A percentile compares a stretch with the other conserved stretches of the same genome.
These are phyloP conservation scores for Diaporthe sp. DNA, from an alignment of 2,329 filamentous ascomycete species.

Conservation along the genomic window DNA sequence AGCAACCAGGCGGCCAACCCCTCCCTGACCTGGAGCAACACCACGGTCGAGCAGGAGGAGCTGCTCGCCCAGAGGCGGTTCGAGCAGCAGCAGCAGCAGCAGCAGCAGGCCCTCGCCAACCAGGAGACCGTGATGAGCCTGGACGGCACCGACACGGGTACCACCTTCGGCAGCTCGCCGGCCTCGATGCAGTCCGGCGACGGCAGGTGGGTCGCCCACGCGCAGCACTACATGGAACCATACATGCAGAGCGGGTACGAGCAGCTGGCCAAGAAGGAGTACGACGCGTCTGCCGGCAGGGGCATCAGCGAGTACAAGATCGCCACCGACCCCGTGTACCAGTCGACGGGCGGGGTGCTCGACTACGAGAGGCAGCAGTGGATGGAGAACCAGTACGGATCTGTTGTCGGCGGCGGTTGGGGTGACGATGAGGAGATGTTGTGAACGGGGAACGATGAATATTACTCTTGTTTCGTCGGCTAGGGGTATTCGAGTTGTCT, in stretches of 20 bases:
- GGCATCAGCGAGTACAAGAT: conserved; percentile 60
- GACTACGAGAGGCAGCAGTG: conserved; percentile 63
- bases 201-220: conserved; percentile 60
- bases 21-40: conserved; percentile 65
- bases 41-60: conserved; percentile 69
- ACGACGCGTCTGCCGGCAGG: conserved; percentile 63
- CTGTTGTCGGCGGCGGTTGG: conserved; percentile 51
- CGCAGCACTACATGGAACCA: conserved; percentile 69
- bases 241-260: conserved; percentile 90
- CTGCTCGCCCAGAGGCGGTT: conserved; percentile 72
- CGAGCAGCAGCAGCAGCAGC: conserved; percentile 63
- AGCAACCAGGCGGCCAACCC: conserved; percentile 67
- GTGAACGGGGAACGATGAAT: not conserved
- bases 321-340: conserved; percentile 79
- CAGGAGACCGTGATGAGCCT: conserved; percentile 61
- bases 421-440: conserved; percentile 39
- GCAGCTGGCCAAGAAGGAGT: conserved; percentile 73
- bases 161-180: conserved; percentile 33
- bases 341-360: conserved; percentile 48
- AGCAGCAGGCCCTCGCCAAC: conserved; percentile 46
- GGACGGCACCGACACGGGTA: conserved; percentile 58
- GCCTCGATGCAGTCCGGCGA: conserved; percentile 64
- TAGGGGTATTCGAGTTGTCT: not conserved
- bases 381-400: conserved; percentile 79
- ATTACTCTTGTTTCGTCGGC: not conserved